These are phyloP conservation scores for Lodderomyces orthopsilosis DNA, from an alignment of 1,139 yeast species.

Conservation along the genomic window DNA sequence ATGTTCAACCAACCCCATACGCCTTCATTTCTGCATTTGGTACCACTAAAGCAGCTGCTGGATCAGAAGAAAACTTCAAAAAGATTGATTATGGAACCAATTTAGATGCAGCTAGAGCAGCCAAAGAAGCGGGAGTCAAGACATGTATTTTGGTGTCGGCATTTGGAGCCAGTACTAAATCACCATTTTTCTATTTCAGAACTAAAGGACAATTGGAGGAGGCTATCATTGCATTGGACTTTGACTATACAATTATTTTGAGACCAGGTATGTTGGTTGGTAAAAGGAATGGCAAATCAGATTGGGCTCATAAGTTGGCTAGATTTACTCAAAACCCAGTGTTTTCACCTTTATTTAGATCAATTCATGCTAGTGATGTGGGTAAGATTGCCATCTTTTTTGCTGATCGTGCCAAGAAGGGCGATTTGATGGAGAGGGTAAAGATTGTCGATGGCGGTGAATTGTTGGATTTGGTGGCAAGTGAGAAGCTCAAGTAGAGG, in stretches of 20 bases:
- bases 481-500: conserved; percentile 4
- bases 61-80: conserved; percentile 62
- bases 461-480: conserved; percentile 10
- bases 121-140: conserved; percentile 61
- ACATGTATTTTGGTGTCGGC: conserved; percentile 66
- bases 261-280: conserved; percentile 73
- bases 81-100: conserved; percentile 71
- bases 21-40: conserved; percentile 63
- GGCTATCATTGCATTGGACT: conserved; percentile 53
- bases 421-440: conserved; percentile 14
- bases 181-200: conserved; percentile 54
- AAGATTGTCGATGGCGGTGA: conserved; percentile 13
- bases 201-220: conserved; percentile 67
- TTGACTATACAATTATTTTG: conserved; percentile 65
- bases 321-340: conserved; percentile 30
- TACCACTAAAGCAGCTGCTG: conserved; percentile 72
- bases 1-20: conserved; percentile 15
- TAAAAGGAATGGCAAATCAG: conserved; percentile 41
- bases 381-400: conserved; percentile 43
- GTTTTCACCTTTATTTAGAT: conserved; percentile 30
- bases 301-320: conserved; percentile 28
- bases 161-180: conserved; percentile 51
- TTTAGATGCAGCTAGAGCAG: conserved; percentile 62
- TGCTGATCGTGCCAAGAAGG: conserved; percentile 17
- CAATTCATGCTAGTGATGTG: conserved; percentile 49